A percentile compares a stretch with the other conserved stretches of the same genome.
phyloP scores from a whole-genome alignment of 2,329 filamentous ascomycete genomes.

The Domatiomyces globalis region DNA sequence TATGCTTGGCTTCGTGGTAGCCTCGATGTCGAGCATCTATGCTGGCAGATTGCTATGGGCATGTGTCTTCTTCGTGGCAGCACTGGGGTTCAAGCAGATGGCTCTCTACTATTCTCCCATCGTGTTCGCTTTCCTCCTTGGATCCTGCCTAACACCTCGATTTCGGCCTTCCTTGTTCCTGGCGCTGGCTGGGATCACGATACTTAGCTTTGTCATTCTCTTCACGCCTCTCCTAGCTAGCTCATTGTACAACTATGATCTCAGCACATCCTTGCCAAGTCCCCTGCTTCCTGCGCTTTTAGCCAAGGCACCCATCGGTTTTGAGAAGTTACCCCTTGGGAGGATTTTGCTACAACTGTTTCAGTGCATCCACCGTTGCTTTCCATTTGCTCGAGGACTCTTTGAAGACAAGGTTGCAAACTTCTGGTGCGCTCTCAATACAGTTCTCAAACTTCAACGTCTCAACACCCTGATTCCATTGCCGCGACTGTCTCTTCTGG shows the following conservation, averaged over 20 bases:
- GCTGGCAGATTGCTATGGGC: conserved; percentile 76
- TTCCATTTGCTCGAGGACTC: conserved; percentile 85
- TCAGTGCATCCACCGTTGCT: conserved; percentile 82
- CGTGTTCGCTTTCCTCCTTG: conserved; percentile 82
- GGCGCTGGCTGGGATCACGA: conserved; percentile 59
- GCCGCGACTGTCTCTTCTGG: conserved; percentile 58
- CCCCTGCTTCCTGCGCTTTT: conserved; percentile 48
- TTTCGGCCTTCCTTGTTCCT: conserved; percentile 55
- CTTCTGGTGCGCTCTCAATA: conserved; percentile 74
- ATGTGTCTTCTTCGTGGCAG: conserved; percentile 82
- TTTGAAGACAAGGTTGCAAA: conserved; percentile 99
- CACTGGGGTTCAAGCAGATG: conserved; percentile 99
- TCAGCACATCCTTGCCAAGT: conserved; percentile 46
- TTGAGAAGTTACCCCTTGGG: conserved; percentile 56
- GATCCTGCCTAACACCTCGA: conserved; percentile 65
- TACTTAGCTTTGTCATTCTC: conserved; percentile 58
- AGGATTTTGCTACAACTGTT: conserved; percentile 62
- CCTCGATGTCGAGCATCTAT: conserved; percentile 75
- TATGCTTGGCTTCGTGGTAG: conserved; percentile 83
- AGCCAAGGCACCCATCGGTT: conserved; percentile 43
- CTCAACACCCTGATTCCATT: conserved; percentile 54
- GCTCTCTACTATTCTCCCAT: conserved; percentile 90
- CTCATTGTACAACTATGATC: conserved; percentile 52
- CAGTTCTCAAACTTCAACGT: conserved; percentile 66
- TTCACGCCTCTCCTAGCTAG: conserved; percentile 63